Evolutionary conservation across 495 filamentous ascomycete species (phyloP).

Genomic region (Haplographium delicatum): DNA sequence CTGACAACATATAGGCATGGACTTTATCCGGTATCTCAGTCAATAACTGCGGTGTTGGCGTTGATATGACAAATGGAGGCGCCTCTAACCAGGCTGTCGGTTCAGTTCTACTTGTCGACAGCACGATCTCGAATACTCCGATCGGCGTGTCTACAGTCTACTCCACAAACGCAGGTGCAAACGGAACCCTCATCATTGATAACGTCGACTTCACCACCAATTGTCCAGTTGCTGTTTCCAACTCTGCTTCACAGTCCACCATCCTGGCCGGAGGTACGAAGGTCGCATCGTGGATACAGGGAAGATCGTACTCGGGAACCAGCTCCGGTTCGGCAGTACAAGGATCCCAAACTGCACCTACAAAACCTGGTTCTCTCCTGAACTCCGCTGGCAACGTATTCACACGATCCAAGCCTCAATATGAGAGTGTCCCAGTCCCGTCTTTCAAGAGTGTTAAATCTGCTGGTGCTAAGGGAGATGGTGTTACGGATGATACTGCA

Average conservation of each 20-base stretch:
- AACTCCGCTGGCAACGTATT: slow-evolving; percentile 50
- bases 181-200: slow-evolving; percentile 75
- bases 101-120: slow-evolving; percentile 70
- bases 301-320: slow-evolving; percentile 52
- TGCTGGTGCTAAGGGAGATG: slow-evolving; percentile 76
- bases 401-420: slow-evolving; percentile 70
- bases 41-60: slow-evolving; percentile 71
- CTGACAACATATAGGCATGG: slow-evolving; percentile 72
- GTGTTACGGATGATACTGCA: slow-evolving; percentile 60
- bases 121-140: slow-evolving; percentile 64
- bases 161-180: slow-evolving; percentile 58
- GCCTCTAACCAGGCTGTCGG: slow-evolving; percentile 19
- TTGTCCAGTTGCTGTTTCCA: slow-evolving; percentile 48
- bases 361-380: slow-evolving; percentile 56
- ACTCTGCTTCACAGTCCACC: slow-evolving; percentile 42
- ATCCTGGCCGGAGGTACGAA: slow-evolving; percentile 69
- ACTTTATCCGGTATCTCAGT: slow-evolving; percentile 75
- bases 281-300: slow-evolving; percentile 69
- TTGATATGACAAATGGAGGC: slow-evolving; percentile 63
- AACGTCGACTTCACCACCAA: slow-evolving; percentile 70
- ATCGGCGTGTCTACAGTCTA: slow-evolving; percentile 72
- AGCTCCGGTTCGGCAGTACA: slow-evolving; percentile 46
- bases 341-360: slow-evolving; percentile 39
- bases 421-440: slow-evolving; percentile 50
- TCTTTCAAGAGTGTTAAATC: slow-evolving; percentile 72